These are phyloP conservation scores for Tricholoma flavovirens DNA, from an alignment of 768 basidiomycete species.

Conservation along the genomic window DNA sequence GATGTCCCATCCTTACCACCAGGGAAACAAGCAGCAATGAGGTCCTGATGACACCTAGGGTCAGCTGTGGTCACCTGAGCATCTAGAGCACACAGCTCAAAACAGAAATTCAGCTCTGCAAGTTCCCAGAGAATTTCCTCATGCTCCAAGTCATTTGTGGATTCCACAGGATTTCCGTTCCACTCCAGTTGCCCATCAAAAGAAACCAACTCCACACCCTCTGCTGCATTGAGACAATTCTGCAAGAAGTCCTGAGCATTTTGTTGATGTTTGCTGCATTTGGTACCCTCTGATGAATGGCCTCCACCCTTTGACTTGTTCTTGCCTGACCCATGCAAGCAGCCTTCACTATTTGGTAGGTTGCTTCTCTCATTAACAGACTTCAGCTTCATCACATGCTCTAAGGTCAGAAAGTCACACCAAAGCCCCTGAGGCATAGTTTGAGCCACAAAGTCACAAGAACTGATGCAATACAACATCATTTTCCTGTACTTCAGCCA, in stretches of 20 bases:
- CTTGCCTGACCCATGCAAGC: too few relatives aligned
- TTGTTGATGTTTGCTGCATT: neutral
- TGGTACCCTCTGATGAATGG: neutral
- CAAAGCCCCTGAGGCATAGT: neutral
- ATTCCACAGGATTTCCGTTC: neutral
- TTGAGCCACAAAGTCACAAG: neutral
- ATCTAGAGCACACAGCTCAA: conserved; percentile 16
- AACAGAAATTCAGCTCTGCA: too few relatives aligned
- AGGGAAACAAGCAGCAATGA: conserved; percentile 3
- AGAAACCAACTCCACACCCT: neutral
- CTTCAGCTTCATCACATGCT: too few relatives aligned
- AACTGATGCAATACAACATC: too few relatives aligned
- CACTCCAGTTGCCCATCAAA: neutral
- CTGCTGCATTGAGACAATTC: neutral
- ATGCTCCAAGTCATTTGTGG: too few relatives aligned
- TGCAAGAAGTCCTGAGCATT: conserved; percentile 4
- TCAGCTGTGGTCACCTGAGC: neutral
- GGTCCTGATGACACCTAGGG: conserved; percentile 1
- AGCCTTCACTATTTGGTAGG: too few relatives aligned
- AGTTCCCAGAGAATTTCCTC: too few relatives aligned
- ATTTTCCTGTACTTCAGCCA: neutral
- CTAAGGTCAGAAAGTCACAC: neutral
- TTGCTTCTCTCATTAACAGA: too few relatives aligned
- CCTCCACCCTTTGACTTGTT: neutral
- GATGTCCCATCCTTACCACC: neutral